Evolutionary conservation across 2,329 filamentous ascomycete genomes (phyloP), one percentile per base, ranked within the genome.

Genomic region (Chaetomium strumarium): DNA sequence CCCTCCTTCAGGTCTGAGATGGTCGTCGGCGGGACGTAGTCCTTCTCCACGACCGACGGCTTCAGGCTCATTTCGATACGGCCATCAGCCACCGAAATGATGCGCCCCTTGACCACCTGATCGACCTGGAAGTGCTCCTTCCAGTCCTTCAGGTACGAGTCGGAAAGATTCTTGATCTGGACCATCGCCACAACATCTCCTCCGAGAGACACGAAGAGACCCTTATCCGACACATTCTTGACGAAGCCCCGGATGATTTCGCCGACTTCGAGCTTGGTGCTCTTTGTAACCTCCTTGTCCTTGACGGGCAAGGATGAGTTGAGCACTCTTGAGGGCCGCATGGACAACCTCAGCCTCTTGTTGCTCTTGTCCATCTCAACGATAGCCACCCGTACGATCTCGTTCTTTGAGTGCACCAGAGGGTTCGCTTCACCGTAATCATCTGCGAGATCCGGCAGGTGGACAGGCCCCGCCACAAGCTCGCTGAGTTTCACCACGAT

Each of bases 131-230:
- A 96, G 41, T 85, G 76, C 34, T 88, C 82, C 72, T 96, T 95
- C 93, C 93, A 99, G 56, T 97, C 89, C 70, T 97, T 97, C 63
- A 99, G 73, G 67, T 85, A 99, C 8, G 82, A 80, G 67, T 99
- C 93, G 0, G 91, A 96, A 13, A 99, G 77, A 67, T 97, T 91
- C 10, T 86, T 82, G 49, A 97, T 85, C 60, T 88, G 86, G 44
- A 96, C 87, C 63, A 91, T 86, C 1, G 85, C 91, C 46, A 87
- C 88, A 16, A 96, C 78, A 57, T 86, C 83, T 16, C 88, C 87
- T 40, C 91, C 90, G 3, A 99, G 76, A 24, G 85, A 79, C 43
- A 99, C 81, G 63, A 96, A 96, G 2, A 99, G 70, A 49, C 93
- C 93, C 67, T 90, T 92, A 60, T 96, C 90, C 0, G 88, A 80